Evolutionary conservation across 2,329 filamentous ascomycete genomes (phyloP), one percentile per base, ranked within the genome.

Genomic region (Aspergillus jensenii): DNA sequence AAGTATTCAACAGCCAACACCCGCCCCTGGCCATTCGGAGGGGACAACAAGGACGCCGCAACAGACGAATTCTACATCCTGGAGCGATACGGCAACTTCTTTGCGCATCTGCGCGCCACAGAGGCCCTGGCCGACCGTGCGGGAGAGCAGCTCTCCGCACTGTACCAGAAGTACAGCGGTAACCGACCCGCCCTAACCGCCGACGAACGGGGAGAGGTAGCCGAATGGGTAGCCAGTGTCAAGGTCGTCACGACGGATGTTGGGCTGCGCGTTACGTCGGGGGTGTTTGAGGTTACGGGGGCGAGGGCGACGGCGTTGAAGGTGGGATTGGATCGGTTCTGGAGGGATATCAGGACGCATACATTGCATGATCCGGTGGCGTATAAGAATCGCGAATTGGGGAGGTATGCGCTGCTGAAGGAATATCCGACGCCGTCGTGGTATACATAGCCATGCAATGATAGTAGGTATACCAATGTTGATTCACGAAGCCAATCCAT

Each of bases 41-140:
- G 84, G 2, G 85, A 88, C 56, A 82, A 83, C 69, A 88, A 88
- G 59, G 77, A 82, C 3, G 79, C 78, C 1, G 78, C 83, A 0
- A 82, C 80, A 0, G 85, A 89, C 3, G 86, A 89, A 56, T 87
- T 86, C 67, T 88, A 88, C 67, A 82, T 89, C 52, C 78, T 89
- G 15, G 81, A 83, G 45, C 81, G 83, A 3, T 89, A 89, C 62
- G 86, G 86, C 23, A 86, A 84, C 67, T 87, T 84, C 68, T 78
- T 84, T 40, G 85, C 86, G 1, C 84, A 87, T 65, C 76, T 88
- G 0, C 78, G 84, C 1, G 86, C 86, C 1, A 81, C 84, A 0
- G 82, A 84, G 33, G 79, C 85, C 0, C 75, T 89, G 0, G 81
- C 83, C 3, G 83, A 89, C 65, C 76, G 78, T 15, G 83, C 83